These are phyloP conservation scores for Fusarium ramigenum DNA, from an alignment of 2,329 filamentous ascomycete genomes.

Conservation along the genomic window DNA sequence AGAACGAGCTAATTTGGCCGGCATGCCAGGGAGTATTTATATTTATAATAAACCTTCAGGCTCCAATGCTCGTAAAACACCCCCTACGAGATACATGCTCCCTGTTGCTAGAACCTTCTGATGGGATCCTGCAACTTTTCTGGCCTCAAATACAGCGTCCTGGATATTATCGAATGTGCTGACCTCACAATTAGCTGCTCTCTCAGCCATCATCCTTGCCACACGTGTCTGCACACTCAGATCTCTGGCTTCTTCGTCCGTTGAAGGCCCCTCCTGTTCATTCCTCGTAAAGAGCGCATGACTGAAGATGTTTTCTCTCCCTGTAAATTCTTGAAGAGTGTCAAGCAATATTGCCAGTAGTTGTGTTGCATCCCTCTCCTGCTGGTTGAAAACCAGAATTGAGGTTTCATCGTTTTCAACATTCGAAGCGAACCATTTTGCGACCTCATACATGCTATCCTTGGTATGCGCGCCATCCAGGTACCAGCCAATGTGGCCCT, in stretches of 20 bases:
- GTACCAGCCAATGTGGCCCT: conserved; percentile 72
- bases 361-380: conserved; percentile 78
- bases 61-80: conserved; percentile 76
- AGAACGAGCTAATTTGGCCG: background rate
- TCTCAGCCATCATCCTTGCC: conserved; percentile 66
- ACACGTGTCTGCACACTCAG: conserved; percentile 73
- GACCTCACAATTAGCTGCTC: conserved; percentile 58
- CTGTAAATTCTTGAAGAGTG: conserved; percentile 57
- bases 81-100: conserved; percentile 85
- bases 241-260: conserved; percentile 53
- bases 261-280: conserved; percentile 48
- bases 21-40: conserved; percentile 35
- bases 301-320: conserved; percentile 63
- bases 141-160: conserved; percentile 71
- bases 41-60: conserved; percentile 51
- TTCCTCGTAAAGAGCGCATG: conserved; percentile 87
- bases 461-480: conserved; percentile 90
- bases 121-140: conserved; percentile 53
- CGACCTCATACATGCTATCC: conserved; percentile 82
- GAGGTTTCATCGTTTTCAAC: conserved; percentile 47
- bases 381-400: conserved; percentile 90
- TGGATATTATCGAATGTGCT: conserved; percentile 73
- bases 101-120: conserved; percentile 79
- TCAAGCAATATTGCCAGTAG: conserved; percentile 71
- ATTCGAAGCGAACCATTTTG: conserved; percentile 75